Evolutionary conservation across 306 rosid genomes (phyloP).

Genomic region (Cicer arietinum): DNA sequence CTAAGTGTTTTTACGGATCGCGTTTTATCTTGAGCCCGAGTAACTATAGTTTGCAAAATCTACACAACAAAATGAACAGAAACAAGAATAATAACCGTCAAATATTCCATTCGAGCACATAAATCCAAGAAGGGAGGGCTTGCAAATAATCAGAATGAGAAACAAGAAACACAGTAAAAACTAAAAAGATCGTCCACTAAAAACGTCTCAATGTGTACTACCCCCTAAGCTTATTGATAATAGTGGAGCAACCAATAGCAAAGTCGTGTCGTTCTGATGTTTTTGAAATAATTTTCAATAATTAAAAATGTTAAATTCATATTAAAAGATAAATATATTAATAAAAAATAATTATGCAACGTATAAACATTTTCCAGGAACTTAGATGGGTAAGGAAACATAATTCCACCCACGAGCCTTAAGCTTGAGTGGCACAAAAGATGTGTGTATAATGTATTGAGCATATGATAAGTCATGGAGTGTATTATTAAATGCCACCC

Average conservation of each 20-base stretch:
- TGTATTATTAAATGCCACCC: background rate
- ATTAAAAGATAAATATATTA: background rate
- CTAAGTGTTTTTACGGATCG: constrained; percentile 75
- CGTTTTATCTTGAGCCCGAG: constrained; percentile 80
- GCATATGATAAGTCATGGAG: background rate
- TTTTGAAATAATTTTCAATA: background rate
- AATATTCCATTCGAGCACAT: constrained; percentile 21
- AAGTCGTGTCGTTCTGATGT: background rate
- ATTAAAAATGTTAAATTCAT: background rate
- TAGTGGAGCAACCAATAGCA: background rate
- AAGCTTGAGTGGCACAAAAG: too few relatives aligned
- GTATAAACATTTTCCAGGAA: too few relatives aligned
- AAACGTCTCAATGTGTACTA: constrained; percentile 6
- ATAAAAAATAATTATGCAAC: too few relatives aligned
- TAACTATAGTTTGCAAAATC: constrained; percentile 94
- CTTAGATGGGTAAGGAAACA: background rate
- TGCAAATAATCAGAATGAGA: background rate
- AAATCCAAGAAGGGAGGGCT: background rate
- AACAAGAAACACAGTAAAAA: background rate
- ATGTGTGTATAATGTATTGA: too few relatives aligned
- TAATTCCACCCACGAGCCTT: background rate
- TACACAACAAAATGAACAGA: constrained; percentile 44
- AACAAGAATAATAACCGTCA: constrained; percentile 32
- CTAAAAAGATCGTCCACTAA: background rate
- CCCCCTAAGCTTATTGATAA: background rate